These are phyloP conservation scores for Isabelozyma heimii DNA, from an alignment of 805 yeast species.

Conservation along the genomic window DNA sequence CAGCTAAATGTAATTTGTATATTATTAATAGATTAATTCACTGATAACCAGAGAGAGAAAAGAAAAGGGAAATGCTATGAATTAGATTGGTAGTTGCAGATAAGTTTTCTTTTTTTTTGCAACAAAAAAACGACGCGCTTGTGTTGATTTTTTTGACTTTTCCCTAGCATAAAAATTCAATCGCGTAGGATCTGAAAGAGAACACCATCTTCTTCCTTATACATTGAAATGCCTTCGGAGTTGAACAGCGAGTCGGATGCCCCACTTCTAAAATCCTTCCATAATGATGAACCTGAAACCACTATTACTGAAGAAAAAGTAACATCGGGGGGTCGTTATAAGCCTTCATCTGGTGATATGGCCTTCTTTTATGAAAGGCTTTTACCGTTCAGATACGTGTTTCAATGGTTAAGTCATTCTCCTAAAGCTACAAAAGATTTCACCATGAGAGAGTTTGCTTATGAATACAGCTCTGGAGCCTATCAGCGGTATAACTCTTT, in stretches of 20 bases:
- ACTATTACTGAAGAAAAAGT: neutral
- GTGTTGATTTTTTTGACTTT: neutral
- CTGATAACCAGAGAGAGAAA: neutral
- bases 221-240: neutral
- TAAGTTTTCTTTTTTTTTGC: neutral
- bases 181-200: neutral
- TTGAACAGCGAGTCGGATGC: neutral
- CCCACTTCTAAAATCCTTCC: conserved; percentile 1
- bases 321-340: conserved; percentile 3
- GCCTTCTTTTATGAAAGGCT: conserved; percentile 63
- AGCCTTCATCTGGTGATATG: conserved; percentile 62
- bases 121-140: neutral
- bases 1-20: neutral
- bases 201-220: neutral
- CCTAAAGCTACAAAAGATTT: conserved; percentile 73
- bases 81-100: neutral
- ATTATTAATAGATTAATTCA: neutral
- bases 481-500: conserved; percentile 88
- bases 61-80: too few relatives aligned
- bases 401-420: conserved; percentile 87
- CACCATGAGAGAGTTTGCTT: conserved; percentile 89
- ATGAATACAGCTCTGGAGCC: conserved; percentile 82
- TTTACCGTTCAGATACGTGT: conserved; percentile 76
- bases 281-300: neutral
- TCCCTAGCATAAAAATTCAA: neutral